Conservation (phyloP, 2,329 filamentous ascomycete species). For the Amesomyces nigricolor region DNA sequence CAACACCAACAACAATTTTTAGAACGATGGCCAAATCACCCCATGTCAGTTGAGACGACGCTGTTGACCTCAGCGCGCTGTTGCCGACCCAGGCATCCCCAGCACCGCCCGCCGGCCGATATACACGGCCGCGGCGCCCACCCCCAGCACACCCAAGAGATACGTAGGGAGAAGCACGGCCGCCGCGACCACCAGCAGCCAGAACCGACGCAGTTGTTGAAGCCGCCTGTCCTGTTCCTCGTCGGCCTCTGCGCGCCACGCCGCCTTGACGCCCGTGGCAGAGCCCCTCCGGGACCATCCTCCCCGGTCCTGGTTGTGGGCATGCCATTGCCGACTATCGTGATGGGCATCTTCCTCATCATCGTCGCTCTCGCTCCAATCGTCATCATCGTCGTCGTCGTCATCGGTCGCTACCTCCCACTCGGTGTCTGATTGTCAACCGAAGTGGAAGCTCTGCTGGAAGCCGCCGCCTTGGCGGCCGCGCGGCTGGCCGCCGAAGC, state of each 20-base stretch:
- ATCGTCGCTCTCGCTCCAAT: constrained; percentile 29
- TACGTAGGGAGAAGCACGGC: constrained; percentile 43
- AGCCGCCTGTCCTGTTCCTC: constrained; percentile 37
- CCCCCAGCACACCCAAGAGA: constrained; percentile 35
- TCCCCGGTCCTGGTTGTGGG: neutral
- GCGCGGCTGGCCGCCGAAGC: constrained; percentile 34
- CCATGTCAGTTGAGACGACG: neutral
- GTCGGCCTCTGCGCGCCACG: constrained; percentile 29
- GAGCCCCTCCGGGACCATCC: constrained; percentile 22
- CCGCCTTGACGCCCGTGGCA: constrained; percentile 27
- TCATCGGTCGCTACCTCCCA: constrained; percentile 32
- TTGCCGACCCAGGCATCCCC: constrained; percentile 7
- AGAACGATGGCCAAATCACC: neutral
- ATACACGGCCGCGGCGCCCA: constrained; percentile 37
- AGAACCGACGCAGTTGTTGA: constrained; percentile 38
- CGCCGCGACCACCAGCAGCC: constrained; percentile 39
- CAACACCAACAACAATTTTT: constrained; percentile 1
- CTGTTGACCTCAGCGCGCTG: constrained; percentile 1
- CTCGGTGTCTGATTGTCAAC: constrained; percentile 42
- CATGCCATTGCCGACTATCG: constrained; percentile 1
- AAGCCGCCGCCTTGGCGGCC: constrained; percentile 31
- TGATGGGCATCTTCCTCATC: constrained; percentile 24
- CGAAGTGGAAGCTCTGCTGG: constrained; percentile 40
- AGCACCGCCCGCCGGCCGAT: constrained; percentile 30
- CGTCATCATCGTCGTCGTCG: constrained; percentile 16